Evolutionary conservation across 305 asterid genomes (phyloP).

Genomic region (Plantago coronopus): DNA sequence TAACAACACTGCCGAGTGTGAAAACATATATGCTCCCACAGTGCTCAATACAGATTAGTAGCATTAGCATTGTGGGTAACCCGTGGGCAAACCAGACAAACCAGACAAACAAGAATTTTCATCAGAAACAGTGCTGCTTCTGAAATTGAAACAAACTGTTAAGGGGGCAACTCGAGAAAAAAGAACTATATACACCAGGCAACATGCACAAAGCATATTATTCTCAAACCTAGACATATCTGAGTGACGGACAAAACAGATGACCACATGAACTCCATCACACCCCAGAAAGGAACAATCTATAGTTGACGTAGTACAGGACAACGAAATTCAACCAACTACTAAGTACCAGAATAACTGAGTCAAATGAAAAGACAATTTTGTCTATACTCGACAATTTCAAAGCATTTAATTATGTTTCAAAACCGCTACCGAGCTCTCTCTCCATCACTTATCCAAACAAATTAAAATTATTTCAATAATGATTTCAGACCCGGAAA

Average conservation of each 20-base stretch:
- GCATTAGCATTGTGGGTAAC: too few species aligned
- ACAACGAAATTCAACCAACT: conserved; percentile 6
- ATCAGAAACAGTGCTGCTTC: too few species aligned
- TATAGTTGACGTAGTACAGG: neutral
- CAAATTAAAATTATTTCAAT: neutral
- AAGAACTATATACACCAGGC: neutral
- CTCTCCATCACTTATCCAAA: too few species aligned
- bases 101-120: too few species aligned
- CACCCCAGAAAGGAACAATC: conserved; percentile 17
- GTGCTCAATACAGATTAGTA: too few species aligned
- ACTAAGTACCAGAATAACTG: neutral
- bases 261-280: conserved; percentile 21
- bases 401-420: neutral
- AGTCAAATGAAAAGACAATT: conserved; percentile 10
- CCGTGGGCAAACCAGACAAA: too few species aligned
- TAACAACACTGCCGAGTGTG: too few species aligned
- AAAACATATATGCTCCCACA: too few species aligned
- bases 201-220: neutral
- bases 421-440: neutral
- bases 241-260: conserved; percentile 6
- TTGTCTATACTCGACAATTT: neutral
- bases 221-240: neutral
- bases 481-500: conserved; percentile 12
- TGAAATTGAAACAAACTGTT: too few species aligned
- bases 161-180: too few species aligned